Evolutionary conservation across 176 grass and related monocot species (phyloP), one percentile per base, ranked within the genome.

Genomic region (Phoenix roebelenii): DNA sequence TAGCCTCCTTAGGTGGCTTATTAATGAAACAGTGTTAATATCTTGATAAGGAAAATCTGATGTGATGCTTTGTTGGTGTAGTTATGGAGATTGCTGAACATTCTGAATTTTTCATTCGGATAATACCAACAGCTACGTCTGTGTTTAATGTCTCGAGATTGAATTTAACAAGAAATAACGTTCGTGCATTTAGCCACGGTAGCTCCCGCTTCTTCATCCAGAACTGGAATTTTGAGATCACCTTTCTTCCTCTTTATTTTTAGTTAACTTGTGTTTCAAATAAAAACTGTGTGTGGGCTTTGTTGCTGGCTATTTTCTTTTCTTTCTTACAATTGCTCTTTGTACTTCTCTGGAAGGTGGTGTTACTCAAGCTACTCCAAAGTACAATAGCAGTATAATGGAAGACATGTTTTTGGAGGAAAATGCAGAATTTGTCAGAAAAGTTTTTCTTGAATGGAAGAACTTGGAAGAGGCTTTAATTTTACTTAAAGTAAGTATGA

Each of bases 341-440:
- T 16, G 15, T 17, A 54, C 65, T 69, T 79, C 58, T 59, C 35
- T 80, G 55, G 32, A 80, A 86, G 85, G 79, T 81, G 83, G 71
- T 67, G 64, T 75, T 68, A 80, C 74, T 74, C 72, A 69, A 68
- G 83, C 83, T 52, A 97, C 93, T 71, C 87, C 84, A 49, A 97
- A 83, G 60, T 97, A 97, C 66, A 97, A 88, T 67, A 76, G 60
- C 69, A 97, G 81, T 67, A 88, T 97, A 67, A 62, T 97, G 77
- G 93, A 97, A 62, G 93, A 97, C 75, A 85, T 97, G 78, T 88
- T 92, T 78, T 67, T 97, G 54, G 87, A 91, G 68, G 93, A 97
- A 59, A 97, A 88, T 75, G 79, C 79, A 63, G 81, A 85, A 49
- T 88, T 77, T 68, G 70, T 88, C 4, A 71, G 54, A 62, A 83